A percentile compares a stretch with the other conserved stretches of the same genome.
These are phyloP conservation scores for Pluteus cervinus DNA, from an alignment of 768 basidiomycete genomes.

Conservation along the genomic window DNA sequence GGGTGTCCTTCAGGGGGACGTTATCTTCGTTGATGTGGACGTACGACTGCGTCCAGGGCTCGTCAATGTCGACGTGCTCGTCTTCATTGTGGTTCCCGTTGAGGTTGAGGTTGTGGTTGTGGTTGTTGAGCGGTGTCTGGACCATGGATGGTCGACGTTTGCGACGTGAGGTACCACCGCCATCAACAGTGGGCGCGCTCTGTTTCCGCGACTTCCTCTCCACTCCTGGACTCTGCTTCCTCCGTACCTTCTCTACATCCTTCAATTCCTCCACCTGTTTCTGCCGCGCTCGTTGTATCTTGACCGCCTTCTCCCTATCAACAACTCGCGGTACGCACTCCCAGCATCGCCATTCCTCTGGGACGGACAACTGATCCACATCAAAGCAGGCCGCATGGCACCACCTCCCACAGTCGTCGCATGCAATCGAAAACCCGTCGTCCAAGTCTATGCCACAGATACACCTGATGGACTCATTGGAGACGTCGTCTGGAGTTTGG, in stretches of 20 bases:
- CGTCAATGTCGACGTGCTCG: conserved; percentile 44
- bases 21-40: conserved; percentile 42
- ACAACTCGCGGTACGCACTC: conserved; percentile 47
- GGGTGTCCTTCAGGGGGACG: conserved; percentile 33
- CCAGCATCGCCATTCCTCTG: conserved; percentile 78
- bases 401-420: conserved; percentile 80
- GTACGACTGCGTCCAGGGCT: conserved; percentile 39
- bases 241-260: conserved; percentile 15
- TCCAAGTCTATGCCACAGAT: conserved; percentile 72
- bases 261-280: conserved; percentile 21
- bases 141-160: conserved; percentile 16
- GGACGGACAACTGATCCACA: conserved; percentile 50
- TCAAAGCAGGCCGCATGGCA: conserved; percentile 78
- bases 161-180: conserved; percentile 21
- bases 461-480: conserved; percentile 52
- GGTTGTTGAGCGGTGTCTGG: conserved; percentile 10
- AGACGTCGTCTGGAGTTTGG: conserved; percentile 4
- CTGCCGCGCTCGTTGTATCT: conserved; percentile 35
- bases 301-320: conserved; percentile 42
- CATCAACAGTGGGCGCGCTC: conserved; percentile 29
- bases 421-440: conserved; percentile 83
- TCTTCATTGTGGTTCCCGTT: conserved; percentile 28
- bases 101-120: conserved; percentile 12
- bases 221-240: conserved; percentile 25
- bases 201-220: conserved; percentile 30